Conservation (phyloP, 306 rosid genomes). For the Cucurbita pepo region DNA sequence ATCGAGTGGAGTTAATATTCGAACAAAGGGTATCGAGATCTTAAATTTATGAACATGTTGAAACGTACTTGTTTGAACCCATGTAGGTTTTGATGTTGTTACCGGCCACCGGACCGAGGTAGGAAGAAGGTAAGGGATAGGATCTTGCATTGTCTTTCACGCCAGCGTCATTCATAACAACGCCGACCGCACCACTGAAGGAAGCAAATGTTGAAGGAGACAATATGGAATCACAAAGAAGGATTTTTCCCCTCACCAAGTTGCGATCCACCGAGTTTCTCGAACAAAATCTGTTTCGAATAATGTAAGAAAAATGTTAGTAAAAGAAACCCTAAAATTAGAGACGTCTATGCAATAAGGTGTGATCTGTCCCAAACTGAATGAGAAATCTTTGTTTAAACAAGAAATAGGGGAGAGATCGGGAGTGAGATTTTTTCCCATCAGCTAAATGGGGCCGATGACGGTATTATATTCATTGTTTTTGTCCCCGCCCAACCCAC, state of each 20-base stretch:
- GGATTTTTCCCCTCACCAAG: slow-evolving; percentile 28
- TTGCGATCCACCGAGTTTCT: slow-evolving; percentile 5
- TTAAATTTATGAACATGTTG: neutral
- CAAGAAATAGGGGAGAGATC: too few relatives aligned
- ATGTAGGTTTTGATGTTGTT: slow-evolving; percentile 6
- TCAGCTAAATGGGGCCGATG: too few relatives aligned
- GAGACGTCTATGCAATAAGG: too few relatives aligned
- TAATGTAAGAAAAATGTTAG: neutral
- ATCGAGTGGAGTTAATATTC: neutral
- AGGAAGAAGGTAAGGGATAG: slow-evolving; percentile 18
- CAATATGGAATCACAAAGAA: slow-evolving; percentile 15
- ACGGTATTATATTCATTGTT: too few relatives aligned
- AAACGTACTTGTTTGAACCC: slow-evolving; percentile 9
- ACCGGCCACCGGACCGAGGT: neutral
- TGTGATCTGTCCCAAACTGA: too few relatives aligned
- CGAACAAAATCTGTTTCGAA: slow-evolving; percentile 1
- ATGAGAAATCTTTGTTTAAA: too few relatives aligned
- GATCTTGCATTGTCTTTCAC: neutral
- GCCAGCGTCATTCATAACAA: neutral
- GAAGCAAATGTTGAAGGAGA: accelerated
- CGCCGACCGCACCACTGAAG: slow-evolving; percentile 18
- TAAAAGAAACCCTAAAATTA: neutral
- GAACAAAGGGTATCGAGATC: too few relatives aligned
- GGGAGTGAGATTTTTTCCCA: too few relatives aligned
- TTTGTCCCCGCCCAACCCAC: too few relatives aligned